These are phyloP conservation scores for Pestalotiopsis sp. DNA, from an alignment of 2,329 filamentous ascomycete species.

Conservation along the genomic window DNA sequence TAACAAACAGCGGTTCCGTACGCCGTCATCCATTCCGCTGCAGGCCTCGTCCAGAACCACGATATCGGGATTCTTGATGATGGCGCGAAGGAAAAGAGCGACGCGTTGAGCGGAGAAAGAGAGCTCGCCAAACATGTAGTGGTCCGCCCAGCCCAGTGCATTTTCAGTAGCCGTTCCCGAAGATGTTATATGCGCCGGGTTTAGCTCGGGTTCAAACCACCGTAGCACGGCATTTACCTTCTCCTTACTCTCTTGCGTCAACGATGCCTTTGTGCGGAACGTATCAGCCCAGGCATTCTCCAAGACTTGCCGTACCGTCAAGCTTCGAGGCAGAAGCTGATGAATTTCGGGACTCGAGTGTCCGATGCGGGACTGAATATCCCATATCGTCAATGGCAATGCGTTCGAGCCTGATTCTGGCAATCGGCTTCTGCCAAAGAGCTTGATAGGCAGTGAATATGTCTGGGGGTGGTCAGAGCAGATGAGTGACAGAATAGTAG, in stretches of 20 bases:
- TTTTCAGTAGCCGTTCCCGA: constrained; percentile 9
- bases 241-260: constrained; percentile 58
- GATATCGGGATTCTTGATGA: constrained; percentile 80
- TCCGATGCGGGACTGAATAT: constrained; percentile 86
- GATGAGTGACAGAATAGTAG: constrained; percentile 87
- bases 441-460: constrained; percentile 82
- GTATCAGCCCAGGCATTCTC: constrained; percentile 92
- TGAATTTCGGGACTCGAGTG: constrained; percentile 95
- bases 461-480: constrained; percentile 96
- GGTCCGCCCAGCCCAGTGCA: constrained; percentile 65
- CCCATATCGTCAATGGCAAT: constrained; percentile 84
- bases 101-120: constrained; percentile 85
- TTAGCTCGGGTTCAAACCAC: constrained; percentile 82
- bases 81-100: constrained; percentile 78
- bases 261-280: constrained; percentile 69
- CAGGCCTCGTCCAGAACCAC: constrained; percentile 88
- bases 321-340: constrained; percentile 80
- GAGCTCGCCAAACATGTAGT: constrained; percentile 70
- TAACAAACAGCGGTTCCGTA: constrained; percentile 83
- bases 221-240: constrained; percentile 70
- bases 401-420: constrained; percentile 68
- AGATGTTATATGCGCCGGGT: constrained; percentile 47
- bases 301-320: constrained; percentile 74
- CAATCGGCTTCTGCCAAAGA: constrained; percentile 82
- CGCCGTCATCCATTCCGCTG: constrained; percentile 78